Evolutionary conservation across 176 grass and related monocot species (phyloP), one percentile per base, ranked within the genome.

Genomic region (Zoysia japonica): DNA sequence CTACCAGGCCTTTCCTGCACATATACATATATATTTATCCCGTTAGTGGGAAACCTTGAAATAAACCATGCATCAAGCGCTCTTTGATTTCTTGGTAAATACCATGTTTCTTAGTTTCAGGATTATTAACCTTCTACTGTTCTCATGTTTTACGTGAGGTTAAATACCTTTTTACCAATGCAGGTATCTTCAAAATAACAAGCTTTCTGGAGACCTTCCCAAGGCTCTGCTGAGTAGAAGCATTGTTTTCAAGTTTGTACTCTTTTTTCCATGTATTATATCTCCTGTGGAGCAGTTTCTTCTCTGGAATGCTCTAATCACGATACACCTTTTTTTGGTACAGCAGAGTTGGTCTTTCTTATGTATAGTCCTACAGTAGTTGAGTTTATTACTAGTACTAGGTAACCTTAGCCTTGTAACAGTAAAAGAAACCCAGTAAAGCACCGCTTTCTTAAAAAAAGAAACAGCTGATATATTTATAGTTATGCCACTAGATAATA

Each of bases 151-250:
- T 35, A 63, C 11, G 44, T 80, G 16, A 77, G 70, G 40, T 66
- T 81, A 72, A 40, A 81, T 53, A 17, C n/a, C n/a, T 66, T 41
- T 69, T 84, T 37, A 72, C 63, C 17, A 61, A 75, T 73, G 74
- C 89, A 96, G 93, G 75, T 92, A 92, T 72, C 66, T 93, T 83
- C 80, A 97, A 67, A 89, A 97, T 66, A 97, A 97, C 83, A 87
- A 78, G 78, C 83, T 97, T 16, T 89, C 84, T 78, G 93, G 93
- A 64, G 44, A 59, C 65, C 54, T 97, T 53, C 93, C 93, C 42
- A 86, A 65, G 63, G 83, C 77, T 82, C 86, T 97, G 83, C 84
- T 87, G 19, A 91, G 70, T 67, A 90, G 78, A 87, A 82, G 83
- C 70, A 89, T 91, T 70, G 47, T 78, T 87, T 83, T 97, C 44